phyloP scores from a whole-genome alignment of 805 yeast species.

The Nakazawaea wyomingensis region DNA sequence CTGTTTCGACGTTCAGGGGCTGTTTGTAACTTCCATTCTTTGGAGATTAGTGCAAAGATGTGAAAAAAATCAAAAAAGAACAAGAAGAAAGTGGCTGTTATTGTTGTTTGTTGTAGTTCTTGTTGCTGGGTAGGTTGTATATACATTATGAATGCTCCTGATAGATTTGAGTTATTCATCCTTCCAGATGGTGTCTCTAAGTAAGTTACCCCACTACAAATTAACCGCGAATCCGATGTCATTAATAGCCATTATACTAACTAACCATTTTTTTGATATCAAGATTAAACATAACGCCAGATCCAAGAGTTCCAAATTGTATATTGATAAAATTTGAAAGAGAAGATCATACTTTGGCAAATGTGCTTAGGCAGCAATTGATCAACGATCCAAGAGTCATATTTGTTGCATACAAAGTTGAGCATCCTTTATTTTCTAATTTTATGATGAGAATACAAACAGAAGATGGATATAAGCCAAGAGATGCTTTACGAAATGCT shows the following conservation, averaged over 20 bases:
- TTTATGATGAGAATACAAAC: constrained; percentile 94
- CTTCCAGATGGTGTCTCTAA: constrained; percentile 97
- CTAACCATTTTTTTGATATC: neutral
- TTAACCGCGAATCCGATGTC: too few relatives aligned
- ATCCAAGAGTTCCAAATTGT: constrained; percentile 92
- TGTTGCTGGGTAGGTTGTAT: too few relatives aligned
- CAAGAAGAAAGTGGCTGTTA: neutral
- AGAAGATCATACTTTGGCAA: constrained; percentile 96
- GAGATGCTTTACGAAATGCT: constrained; percentile 85
- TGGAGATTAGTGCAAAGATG: neutral
- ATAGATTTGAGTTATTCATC: constrained; percentile 93
- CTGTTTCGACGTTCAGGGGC: neutral
- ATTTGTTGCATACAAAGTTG: constrained; percentile 96
- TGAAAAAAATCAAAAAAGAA: neutral
- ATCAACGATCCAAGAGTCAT: constrained; percentile 83
- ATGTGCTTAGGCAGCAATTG: constrained; percentile 79
- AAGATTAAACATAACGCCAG: constrained; percentile 83
- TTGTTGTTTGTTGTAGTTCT: too few relatives aligned
- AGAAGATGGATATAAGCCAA: constrained; percentile 90
- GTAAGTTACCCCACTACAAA: too few relatives aligned
- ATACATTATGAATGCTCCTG: constrained; percentile 98
- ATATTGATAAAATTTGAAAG: constrained; percentile 89
- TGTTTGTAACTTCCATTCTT: neutral
- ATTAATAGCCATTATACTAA: constrained; percentile 9
- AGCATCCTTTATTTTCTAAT: constrained; percentile 95